These are phyloP conservation scores for Stagonosporopsis vannaccii DNA, from an alignment of 2,329 filamentous ascomycete species.

Conservation along the genomic window DNA sequence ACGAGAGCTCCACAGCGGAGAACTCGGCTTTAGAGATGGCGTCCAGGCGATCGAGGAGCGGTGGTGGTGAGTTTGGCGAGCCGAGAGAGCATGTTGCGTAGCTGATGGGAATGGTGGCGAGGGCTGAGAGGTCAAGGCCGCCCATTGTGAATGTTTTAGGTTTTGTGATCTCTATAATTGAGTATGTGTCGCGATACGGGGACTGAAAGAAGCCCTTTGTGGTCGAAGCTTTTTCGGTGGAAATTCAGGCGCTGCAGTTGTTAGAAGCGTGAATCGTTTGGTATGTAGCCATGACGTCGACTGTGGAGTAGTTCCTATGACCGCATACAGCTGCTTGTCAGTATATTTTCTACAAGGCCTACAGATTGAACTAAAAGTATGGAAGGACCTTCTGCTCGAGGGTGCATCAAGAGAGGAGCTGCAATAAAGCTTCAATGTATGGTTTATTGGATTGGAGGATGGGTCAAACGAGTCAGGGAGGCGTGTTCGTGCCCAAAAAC, in stretches of 20 bases:
- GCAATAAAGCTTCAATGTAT: neutral
- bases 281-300: conserved; percentile 37
- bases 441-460: neutral
- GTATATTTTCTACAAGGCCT: neutral
- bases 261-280: neutral
- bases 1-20: conserved; percentile 74
- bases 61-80: conserved; percentile 50
- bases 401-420: neutral
- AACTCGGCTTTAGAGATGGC: conserved; percentile 72
- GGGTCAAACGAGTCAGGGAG: neutral
- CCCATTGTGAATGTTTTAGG: conserved; percentile 35
- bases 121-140: conserved; percentile 42
- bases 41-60: conserved; percentile 66
- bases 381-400: neutral
- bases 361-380: neutral
- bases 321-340: conserved; percentile 14
- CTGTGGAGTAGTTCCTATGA: conserved; percentile 25
- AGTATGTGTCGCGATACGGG: neutral
- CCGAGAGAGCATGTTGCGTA: conserved; percentile 66
- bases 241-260: neutral
- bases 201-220: no score
- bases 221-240: neutral
- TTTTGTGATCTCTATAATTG: neutral
- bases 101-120: conserved; percentile 56
- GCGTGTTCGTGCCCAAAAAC: neutral